These are phyloP conservation scores for Aspergillus sojae DNA, from an alignment of 2,329 filamentous ascomycete genomes.

Conservation along the genomic window DNA sequence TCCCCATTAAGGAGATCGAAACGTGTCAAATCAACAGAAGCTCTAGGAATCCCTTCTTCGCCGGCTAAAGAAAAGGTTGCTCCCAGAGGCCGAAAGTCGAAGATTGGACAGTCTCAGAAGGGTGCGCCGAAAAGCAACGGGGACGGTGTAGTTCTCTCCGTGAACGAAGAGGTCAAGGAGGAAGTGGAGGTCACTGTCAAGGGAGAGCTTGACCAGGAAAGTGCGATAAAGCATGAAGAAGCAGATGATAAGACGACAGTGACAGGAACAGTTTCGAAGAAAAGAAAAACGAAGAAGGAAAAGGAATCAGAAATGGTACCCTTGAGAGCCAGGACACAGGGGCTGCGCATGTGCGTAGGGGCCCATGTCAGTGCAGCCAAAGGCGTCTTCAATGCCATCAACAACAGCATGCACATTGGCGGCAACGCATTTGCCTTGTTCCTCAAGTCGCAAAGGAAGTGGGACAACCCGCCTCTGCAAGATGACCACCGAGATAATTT, in stretches of 20 bases:
- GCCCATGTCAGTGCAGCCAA: conserved; percentile 91
- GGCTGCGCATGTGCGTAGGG: conserved; percentile 81
- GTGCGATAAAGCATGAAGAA: conserved; percentile 22
- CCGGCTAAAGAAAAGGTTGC: neutral
- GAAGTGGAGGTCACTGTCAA: conserved; percentile 8
- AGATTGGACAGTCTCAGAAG: neutral
- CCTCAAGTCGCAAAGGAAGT: conserved; percentile 94
- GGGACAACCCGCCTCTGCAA: conserved; percentile 78
- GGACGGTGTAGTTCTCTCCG: neutral
- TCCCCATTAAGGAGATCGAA: conserved; percentile 35
- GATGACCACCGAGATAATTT: conserved; percentile 71
- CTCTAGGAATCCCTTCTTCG: neutral
- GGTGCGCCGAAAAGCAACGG: conserved; percentile 15
- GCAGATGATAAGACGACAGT: conserved; percentile 44
- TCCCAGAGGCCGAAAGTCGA: neutral
- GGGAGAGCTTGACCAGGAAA: conserved; percentile 9
- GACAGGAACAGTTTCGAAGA: conserved; percentile 47
- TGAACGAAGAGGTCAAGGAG: conserved; percentile 24
- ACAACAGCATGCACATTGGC: conserved; percentile 75
- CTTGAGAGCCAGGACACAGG: conserved; percentile 68
- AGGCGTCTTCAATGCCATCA: conserved; percentile 85
- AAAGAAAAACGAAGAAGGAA: conserved; percentile 58
- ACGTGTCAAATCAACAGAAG: conserved; percentile 27
- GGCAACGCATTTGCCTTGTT: conserved; percentile 94
- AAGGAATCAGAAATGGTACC: conserved; percentile 62